These are phyloP conservation scores for Skeletonema potamos DNA, from an alignment of 108 stramenopile genomes.

Conservation along the genomic window DNA sequence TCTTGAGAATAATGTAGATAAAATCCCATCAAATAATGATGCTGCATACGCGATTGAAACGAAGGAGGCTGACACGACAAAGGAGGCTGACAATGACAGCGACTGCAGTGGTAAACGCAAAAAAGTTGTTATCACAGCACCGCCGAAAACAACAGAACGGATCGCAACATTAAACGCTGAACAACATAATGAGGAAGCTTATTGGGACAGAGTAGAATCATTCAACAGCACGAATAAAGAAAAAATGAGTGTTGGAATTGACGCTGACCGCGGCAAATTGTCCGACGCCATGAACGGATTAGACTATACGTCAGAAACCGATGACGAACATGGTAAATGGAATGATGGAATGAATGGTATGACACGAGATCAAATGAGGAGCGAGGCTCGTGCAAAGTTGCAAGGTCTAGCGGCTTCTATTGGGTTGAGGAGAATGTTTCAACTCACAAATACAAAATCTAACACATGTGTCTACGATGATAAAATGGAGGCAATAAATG, in stretches of 20 bases:
- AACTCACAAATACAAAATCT: background rate
- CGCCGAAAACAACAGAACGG: background rate
- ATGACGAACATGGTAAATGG: conserved; percentile 32
- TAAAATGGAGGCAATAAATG: conserved; percentile 25
- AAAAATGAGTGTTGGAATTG: background rate
- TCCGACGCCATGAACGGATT: conserved; percentile 12
- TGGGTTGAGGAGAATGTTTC: conserved; percentile 30
- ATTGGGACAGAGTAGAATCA: conserved; percentile 1
- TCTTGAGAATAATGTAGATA: background rate
- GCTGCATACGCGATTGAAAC: background rate
- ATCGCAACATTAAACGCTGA: background rate
- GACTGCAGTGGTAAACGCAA: background rate
- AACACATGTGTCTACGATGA: conserved; percentile 11
- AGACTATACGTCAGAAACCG: conserved; percentile 26
- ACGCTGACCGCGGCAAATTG: conserved; percentile 4
- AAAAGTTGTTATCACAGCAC: background rate
- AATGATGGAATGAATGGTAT: conserved; percentile 16
- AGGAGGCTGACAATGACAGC: background rate
- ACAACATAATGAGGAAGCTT: background rate
- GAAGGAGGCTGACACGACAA: background rate
- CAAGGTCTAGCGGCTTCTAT: conserved; percentile 14
- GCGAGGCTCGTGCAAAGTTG: conserved; percentile 35
- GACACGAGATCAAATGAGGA: conserved; percentile 29
- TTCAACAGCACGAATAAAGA: background rate
- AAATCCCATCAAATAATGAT: background rate